These are phyloP conservation scores for Beauveria medogensis DNA, from an alignment of 2,329 filamentous ascomycete species.

Conservation along the genomic window DNA sequence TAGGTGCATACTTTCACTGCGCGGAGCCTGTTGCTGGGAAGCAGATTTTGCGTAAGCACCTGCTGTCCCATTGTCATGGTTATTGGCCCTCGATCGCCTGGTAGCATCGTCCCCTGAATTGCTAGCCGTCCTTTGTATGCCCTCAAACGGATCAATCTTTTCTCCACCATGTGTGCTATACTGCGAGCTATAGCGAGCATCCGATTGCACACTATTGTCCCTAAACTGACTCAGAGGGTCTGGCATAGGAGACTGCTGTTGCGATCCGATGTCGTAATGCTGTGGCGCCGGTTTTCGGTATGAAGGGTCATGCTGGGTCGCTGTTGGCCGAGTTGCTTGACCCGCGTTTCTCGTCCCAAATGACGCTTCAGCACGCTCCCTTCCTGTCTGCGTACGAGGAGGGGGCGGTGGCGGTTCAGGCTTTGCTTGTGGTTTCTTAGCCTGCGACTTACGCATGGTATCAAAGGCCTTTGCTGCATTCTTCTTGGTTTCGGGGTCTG, in stretches of 20 bases:
- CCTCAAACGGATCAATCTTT: constrained; percentile 50
- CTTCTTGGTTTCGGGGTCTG: constrained; percentile 30
- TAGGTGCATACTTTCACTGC: neutral
- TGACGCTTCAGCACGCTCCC: constrained; percentile 45
- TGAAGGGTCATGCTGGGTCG: constrained; percentile 20
- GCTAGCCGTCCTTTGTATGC: constrained; percentile 36
- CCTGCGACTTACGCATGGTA: constrained; percentile 33
- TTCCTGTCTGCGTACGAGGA: constrained; percentile 42
- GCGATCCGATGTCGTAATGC: constrained; percentile 11
- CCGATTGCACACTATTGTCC: constrained; percentile 30
- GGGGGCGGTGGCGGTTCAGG: constrained; percentile 25
- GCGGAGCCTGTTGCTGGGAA: neutral
- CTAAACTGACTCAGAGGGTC: constrained; percentile 43
- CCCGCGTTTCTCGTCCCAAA: constrained; percentile 45
- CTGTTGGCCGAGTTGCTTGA: constrained; percentile 42
- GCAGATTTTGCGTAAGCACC: constrained; percentile 7
- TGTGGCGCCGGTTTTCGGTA: constrained; percentile 10
- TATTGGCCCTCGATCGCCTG: neutral
- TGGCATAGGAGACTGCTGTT: constrained; percentile 23
- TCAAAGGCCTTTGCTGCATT: constrained; percentile 35
- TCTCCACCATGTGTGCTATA: constrained; percentile 50
- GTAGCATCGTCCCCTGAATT: constrained; percentile 18
- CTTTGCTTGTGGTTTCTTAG: constrained; percentile 22
- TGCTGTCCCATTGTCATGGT: neutral
- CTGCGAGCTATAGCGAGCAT: constrained; percentile 48